Evolutionary conservation across 306 rosid genomes (phyloP).

Genomic region (Herpetospermum pedunculosum): DNA sequence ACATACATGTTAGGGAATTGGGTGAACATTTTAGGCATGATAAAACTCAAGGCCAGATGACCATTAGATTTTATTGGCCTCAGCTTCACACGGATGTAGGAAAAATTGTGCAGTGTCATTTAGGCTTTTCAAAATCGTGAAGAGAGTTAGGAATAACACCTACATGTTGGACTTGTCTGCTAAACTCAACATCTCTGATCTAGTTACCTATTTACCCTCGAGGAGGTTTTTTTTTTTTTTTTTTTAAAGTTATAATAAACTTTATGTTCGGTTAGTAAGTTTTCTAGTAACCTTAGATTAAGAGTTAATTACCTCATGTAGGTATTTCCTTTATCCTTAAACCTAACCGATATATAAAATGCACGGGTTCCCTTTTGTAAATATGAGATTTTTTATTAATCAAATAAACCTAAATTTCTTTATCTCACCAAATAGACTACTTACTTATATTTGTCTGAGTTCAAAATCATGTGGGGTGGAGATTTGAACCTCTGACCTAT

Average conservation of each 20-base stretch:
- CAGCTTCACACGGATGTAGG: neutral
- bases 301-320: neutral
- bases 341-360: neutral
- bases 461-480: no score
- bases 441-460: no score
- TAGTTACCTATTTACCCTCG: neutral
- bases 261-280: no score
- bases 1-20: neutral
- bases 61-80: neutral
- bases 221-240: no score
- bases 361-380: neutral
- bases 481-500: no score
- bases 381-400: neutral
- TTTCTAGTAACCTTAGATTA: no score
- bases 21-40: neutral
- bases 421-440: neutral
- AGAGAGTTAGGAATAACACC: neutral
- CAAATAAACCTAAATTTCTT: neutral
- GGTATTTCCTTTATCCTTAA: neutral
- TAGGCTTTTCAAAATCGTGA: neutral
- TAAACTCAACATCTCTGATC: neutral
- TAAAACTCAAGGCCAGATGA: neutral
- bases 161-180: neutral
- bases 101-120: neutral
- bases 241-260: no score